Conservation (phyloP, 257 asterid species). For the Przewalskia tangutica region DNA sequence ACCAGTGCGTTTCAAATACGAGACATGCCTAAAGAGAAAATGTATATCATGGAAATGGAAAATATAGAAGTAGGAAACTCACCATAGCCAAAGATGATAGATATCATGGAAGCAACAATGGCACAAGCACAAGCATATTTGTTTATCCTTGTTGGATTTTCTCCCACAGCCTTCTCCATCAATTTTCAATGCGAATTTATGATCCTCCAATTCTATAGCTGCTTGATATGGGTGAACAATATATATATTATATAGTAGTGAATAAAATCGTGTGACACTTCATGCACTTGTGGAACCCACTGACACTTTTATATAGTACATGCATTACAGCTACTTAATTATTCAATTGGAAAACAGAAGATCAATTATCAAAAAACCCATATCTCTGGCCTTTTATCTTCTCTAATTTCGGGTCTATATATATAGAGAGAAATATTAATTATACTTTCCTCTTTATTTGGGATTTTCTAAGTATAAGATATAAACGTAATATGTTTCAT, state of each 20-base stretch:
- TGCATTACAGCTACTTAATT: not conserved
- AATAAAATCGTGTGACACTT: not conserved
- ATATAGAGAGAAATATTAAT: not conserved
- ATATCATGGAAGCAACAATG: slow-evolving; percentile 57
- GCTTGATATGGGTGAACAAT: not conserved
- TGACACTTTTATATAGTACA: not conserved
- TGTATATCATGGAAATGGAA: not conserved
- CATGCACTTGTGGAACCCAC: not conserved
- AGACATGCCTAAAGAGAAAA: not conserved
- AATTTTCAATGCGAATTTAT: not conserved
- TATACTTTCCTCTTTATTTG: not conserved
- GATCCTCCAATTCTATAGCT: not conserved
- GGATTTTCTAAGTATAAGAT: not conserved
- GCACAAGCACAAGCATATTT: slow-evolving; percentile 55
- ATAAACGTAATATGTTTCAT: not conserved
- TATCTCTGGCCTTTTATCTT: not conserved
- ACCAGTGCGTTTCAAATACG: not conserved
- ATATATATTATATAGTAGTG: not conserved
- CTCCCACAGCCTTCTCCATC: slow-evolving; percentile 18
- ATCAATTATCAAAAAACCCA: not conserved
- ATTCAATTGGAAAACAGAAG: not conserved
- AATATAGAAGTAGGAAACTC: not conserved
- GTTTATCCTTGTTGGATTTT: slow-evolving; percentile 25
- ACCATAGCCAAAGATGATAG: slow-evolving; percentile 75
- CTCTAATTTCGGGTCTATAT: not conserved